Evolutionary conservation across 495 filamentous ascomycete species (phyloP), one percentile per base, ranked within the genome.

Genomic region (Hypoxylon lienhwacheense): DNA sequence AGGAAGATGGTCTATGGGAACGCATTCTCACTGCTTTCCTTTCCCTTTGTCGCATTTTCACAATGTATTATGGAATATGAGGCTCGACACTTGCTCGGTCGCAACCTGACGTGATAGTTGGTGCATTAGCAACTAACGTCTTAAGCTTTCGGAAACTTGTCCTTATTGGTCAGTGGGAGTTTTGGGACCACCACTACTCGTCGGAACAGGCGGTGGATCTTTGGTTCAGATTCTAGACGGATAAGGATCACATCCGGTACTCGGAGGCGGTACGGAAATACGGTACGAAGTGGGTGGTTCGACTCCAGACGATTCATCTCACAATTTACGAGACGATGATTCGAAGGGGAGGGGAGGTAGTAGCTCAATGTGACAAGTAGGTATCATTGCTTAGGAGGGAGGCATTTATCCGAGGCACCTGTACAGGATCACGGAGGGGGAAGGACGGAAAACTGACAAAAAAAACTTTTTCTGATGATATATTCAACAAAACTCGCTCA

Each of bases 381-480:
- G n/a, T n/a, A n/a, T n/a, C n/a, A n/a, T n/a, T n/a, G 11, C 19
- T 41, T 17, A 28, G 37, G 29, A 14, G n/a, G n/a, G n/a, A 21
- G 19, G 8, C 40, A 47, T 47, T 14, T 20, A 7, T 15, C 25
- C 15, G 34, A 34, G 22, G 51, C 19, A 11, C 31, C 12, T 28
- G 24, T 1, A 39, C 5, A 16, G n/a, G 19, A 36, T 56, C 17
- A 44, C 8, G 34, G 45, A 8, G 29, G 17, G 21, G 44, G 11
- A 46, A 34, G 35, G 36, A 53, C 4, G 48, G 40, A 56, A 59
- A 55, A 41, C 7, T 32, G 26, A 58, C 47, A 62, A 56, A 65
- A 36, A 55, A n/a, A n/a, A n/a, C n/a, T n/a, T n/a, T 61, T 61
- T 59, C 29, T 59, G 65, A 24, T 63, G 65, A 47, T 65, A 61